phyloP scores from a whole-genome alignment of 352 stramenopile species.

The Peronospora tabacina region DNA sequence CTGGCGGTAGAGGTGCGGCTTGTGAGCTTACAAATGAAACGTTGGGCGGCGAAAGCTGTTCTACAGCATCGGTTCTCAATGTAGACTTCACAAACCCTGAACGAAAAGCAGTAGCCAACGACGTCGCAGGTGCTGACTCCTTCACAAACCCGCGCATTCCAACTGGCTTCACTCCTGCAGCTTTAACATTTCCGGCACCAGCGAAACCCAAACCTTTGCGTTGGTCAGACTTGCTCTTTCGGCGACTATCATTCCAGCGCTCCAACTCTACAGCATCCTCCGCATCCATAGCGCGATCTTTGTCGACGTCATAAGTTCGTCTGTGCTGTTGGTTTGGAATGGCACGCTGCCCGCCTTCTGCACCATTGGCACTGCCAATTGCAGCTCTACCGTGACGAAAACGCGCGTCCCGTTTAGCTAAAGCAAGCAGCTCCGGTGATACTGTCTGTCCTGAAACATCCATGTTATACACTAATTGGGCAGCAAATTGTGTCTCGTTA shows the following conservation, averaged over 20 bases:
- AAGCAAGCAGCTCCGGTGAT: conserved; percentile 40
- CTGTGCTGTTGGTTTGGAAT: neutral
- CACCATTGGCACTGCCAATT: neutral
- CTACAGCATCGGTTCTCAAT: conserved; percentile 6
- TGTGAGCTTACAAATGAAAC: neutral
- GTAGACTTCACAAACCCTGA: conserved; percentile 37
- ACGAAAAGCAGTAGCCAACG: conserved; percentile 19
- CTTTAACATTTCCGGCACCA: conserved; percentile 7
- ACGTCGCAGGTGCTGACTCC: conserved; percentile 11
- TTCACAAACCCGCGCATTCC: conserved; percentile 29
- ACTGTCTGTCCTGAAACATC: conserved; percentile 62
- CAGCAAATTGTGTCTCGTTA: conserved; percentile 65
- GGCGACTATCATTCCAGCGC: conserved; percentile 46
- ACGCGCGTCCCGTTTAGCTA: conserved; percentile 42
- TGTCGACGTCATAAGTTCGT: neutral
- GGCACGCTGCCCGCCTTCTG: neutral
- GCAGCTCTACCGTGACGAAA: conserved; percentile 37
- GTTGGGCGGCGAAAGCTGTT: conserved; percentile 1
- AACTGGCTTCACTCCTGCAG: conserved; percentile 1
- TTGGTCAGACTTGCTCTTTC: conserved; percentile 54
- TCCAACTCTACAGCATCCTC: conserved; percentile 49
- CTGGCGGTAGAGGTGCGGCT: conserved; percentile 1
- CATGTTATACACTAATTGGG: conserved; percentile 81
- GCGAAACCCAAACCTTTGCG: conserved; percentile 67
- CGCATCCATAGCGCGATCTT: conserved; percentile 21